Evolutionary conservation across 345 rosid species (phyloP).

Genomic region (Lagerstroemia speciosa): DNA sequence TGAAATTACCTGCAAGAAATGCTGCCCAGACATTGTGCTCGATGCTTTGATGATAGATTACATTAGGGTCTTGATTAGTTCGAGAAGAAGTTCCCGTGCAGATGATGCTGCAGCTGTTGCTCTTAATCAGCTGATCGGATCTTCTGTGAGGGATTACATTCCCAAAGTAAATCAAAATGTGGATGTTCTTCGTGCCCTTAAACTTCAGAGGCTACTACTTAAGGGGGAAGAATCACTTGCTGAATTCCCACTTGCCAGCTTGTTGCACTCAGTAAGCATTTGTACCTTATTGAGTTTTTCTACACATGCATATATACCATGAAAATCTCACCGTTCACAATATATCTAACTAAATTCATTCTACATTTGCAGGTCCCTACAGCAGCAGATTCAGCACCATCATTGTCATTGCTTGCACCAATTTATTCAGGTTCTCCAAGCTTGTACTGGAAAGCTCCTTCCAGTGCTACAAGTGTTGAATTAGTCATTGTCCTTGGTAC

Average conservation of each 20-base stretch:
- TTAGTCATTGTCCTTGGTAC: slow-evolving; percentile 56
- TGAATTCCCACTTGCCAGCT: slow-evolving; percentile 87
- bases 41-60: slow-evolving; percentile 79
- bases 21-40: slow-evolving; percentile 62
- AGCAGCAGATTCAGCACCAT: slow-evolving; percentile 73
- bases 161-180: slow-evolving; percentile 33
- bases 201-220: slow-evolving; percentile 35
- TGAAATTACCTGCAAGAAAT: slow-evolving; percentile 57
- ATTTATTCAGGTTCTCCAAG: slow-evolving; percentile 36
- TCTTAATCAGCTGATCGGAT: slow-evolving; percentile 50
- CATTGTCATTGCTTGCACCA: slow-evolving; percentile 71
- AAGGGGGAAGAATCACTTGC: slow-evolving; percentile 75
- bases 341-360: background rate
- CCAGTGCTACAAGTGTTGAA: slow-evolving; percentile 47
- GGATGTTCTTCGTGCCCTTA: slow-evolving; percentile 21
- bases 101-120: slow-evolving; percentile 59
- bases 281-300: background rate
- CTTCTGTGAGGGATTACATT: slow-evolving; percentile 26
- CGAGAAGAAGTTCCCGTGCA: slow-evolving; percentile 65
- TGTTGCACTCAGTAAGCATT: slow-evolving; percentile 57
- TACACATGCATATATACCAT: background rate
- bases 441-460: slow-evolving; percentile 87
- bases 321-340: background rate
- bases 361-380: slow-evolving; percentile 65
- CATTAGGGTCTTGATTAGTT: slow-evolving; percentile 73